These are phyloP conservation scores for Xerophyta viscosa DNA, from an alignment of 106 monocot species.

Conservation along the genomic window DNA sequence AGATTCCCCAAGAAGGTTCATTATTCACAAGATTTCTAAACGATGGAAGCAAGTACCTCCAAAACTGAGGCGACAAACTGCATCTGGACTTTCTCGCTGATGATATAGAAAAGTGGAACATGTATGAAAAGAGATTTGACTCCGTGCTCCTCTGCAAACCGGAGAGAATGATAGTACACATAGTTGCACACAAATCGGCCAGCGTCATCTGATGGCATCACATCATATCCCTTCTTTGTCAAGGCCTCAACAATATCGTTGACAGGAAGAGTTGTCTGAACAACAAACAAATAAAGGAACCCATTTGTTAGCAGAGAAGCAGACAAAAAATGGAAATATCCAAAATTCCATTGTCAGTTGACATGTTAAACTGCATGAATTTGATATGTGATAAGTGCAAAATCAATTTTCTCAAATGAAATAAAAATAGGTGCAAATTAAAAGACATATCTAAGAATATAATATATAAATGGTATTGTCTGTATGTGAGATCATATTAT, in stretches of 20 bases:
- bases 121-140: slow-evolving; percentile 82
- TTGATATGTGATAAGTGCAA: too few species aligned
- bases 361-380: too few species aligned
- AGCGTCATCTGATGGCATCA: slow-evolving; percentile 59
- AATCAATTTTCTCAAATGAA: too few species aligned
- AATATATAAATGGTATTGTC: too few species aligned
- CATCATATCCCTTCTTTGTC: slow-evolving; percentile 48
- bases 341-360: too few species aligned
- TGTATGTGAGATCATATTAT: too few species aligned
- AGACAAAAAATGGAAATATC: too few species aligned
- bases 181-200: slow-evolving; percentile 86
- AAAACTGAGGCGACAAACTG: slow-evolving; percentile 76
- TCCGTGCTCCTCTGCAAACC: slow-evolving; percentile 59
- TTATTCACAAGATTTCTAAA: slow-evolving; percentile 1
- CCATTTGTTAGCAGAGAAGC: too few species aligned
- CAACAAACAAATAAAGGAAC: neutral
- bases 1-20: too few species aligned
- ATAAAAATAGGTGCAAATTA: too few species aligned
- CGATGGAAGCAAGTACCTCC: slow-evolving; percentile 55
- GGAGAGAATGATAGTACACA: slow-evolving; percentile 81
- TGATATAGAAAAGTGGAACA: slow-evolving; percentile 80
- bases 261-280: slow-evolving; percentile 60
- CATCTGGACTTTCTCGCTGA: slow-evolving; percentile 85
- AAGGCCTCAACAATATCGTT: slow-evolving; percentile 33
- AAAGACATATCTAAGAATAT: too few species aligned